Evolutionary conservation across 148 eudicot genomes (phyloP), one percentile per base, ranked within the genome.

Genomic region (Chenopodium album): DNA sequence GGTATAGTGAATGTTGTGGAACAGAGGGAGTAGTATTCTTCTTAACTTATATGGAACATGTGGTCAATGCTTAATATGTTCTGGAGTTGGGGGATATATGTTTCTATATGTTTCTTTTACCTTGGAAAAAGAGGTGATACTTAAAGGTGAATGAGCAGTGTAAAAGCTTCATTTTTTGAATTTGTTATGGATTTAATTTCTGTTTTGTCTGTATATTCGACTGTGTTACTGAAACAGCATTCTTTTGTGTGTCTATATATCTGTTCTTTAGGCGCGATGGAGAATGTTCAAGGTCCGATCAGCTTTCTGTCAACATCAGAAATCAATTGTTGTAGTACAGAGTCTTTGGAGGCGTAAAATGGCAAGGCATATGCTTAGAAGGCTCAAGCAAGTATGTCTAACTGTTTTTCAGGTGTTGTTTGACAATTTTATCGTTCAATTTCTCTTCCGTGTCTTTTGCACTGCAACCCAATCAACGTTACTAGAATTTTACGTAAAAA

Each of bases 301-400:
- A 75, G 85, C 89, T 85, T 90, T 89, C 84, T 88, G 84, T 80
- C 88, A 85, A 80, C 88, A 92, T 78, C 94, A 89, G 79, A 84
- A 89, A 80, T 87, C 91, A 74, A 89, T 96, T 84, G 85, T 92
- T 82, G 92, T 92, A 31, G 84, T 94, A 76, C 99, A 96, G 79
- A 84, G 95, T 85, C 90, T 90, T 75, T 96, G 98, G 99, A 92
- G 99, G 89, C 87, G 83, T 83, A 92, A 88, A 81, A 73, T 89
- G 88, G 99, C 99, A 54, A 90, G 88, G 82, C 89, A 90, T 84
- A 89, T 91, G 82, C 85, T 96, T 13, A 85, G 87, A 81, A 87
- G 84, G 89, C 98, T 96, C 82, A 96, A 91, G 84, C 83, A 92
- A 89, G 99, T 96, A 81, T 87, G 78, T 76, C 20, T 54, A n/a